These are phyloP conservation scores for Neonectria faginata DNA, from an alignment of 2,329 filamentous ascomycete genomes.

Conservation along the genomic window DNA sequence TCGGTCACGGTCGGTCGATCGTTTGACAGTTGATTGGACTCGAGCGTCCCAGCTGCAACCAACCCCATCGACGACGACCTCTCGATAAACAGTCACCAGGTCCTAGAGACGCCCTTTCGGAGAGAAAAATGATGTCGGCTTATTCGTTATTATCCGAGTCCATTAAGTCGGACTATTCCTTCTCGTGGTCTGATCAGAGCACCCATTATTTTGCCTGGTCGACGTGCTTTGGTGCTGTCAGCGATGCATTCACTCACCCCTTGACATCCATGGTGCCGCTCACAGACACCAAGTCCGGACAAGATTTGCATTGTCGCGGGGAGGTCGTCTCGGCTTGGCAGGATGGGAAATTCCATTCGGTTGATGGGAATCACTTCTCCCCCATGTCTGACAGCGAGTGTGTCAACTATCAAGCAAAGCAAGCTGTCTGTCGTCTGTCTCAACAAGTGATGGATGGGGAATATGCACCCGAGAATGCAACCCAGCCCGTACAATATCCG, in stretches of 20 bases:
- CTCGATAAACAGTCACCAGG: neutral
- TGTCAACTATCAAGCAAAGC: neutral
- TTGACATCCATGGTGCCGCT: slow-evolving; percentile 15
- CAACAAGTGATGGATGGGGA: neutral
- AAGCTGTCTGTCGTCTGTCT: neutral
- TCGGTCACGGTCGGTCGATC: neutral
- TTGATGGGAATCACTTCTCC: slow-evolving; percentile 9
- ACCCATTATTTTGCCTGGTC: neutral
- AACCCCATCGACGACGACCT: neutral
- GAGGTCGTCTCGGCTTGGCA: neutral
- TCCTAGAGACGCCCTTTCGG: neutral
- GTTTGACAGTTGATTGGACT: neutral
- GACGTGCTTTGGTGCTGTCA: slow-evolving; percentile 10
- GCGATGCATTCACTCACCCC: slow-evolving; percentile 4
- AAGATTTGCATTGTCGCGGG: slow-evolving; percentile 20
- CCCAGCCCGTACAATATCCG: neutral
- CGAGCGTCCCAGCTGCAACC: neutral
- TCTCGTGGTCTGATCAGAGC: neutral
- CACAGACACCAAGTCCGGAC: slow-evolving; percentile 16
- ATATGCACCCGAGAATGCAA: neutral
- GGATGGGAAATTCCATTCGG: slow-evolving; percentile 1
- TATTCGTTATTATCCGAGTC: neutral
- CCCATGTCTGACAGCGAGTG: neutral
- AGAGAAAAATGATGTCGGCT: neutral
- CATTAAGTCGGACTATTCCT: neutral